phyloP scores from a whole-genome alignment of 176 grass and related monocot genomes.

The Urochloa ruziziensis region DNA sequence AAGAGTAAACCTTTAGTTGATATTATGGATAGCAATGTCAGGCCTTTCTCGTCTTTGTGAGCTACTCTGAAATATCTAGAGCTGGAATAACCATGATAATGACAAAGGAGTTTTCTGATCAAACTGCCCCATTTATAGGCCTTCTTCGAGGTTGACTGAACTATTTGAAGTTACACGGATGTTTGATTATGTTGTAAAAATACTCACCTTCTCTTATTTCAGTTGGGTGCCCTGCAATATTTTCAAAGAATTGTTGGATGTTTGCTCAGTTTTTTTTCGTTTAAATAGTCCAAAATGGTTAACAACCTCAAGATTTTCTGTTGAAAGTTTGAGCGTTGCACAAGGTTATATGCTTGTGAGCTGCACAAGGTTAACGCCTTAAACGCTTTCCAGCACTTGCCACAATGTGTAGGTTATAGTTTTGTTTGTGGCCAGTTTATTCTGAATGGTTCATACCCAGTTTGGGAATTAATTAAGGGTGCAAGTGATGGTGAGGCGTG shows the following conservation, averaged over 20 bases:
- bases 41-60: neutral
- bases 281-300: neutral
- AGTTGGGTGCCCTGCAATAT: neutral
- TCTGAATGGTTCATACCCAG: neutral
- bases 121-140: neutral
- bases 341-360: neutral
- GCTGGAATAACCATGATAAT: neutral
- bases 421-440: neutral
- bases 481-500: slow-evolving; percentile 2
- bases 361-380: neutral
- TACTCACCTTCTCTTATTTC: neutral
- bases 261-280: neutral
- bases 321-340: neutral
- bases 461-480: neutral
- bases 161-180: neutral
- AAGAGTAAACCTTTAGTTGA: neutral
- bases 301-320: neutral
- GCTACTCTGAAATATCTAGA: neutral
- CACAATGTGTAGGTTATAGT: neutral
- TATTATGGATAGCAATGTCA: neutral
- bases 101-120: neutral
- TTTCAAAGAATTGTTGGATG: neutral
- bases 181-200: slow-evolving; percentile 12
- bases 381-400: neutral
- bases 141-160: neutral